Evolutionary conservation across 2,329 filamentous ascomycete genomes (phyloP), one percentile per base, ranked within the genome.

Genomic region (Scedosporium boydii): DNA sequence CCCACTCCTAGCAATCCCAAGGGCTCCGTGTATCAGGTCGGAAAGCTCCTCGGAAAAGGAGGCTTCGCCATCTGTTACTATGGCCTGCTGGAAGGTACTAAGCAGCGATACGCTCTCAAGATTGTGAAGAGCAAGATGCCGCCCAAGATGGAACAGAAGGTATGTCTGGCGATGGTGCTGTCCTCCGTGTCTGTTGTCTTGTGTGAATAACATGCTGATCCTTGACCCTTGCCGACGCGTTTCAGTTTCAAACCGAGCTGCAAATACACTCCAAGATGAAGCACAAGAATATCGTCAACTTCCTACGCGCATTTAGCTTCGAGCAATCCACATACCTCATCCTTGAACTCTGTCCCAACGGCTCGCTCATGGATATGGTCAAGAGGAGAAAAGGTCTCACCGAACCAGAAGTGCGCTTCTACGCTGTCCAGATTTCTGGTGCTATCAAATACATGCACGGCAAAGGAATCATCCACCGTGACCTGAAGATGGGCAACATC

Each of bases 221-320:
- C 34, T 38, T 38, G 34, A 5, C 41, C 18, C 14, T 29, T 5
- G 56, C 66, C 71, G 60, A 73, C 67, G 6, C 7, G 12, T 18
- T 14, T 1, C 51, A 87, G 84, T 87, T 88, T 69, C 85, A 87
- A 85, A 85, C 85, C 23, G 95, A 99, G 75, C 84, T 99, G 6
- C 93, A 98, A 75, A 97, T 99, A 64, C 95, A 99, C 77, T 97
- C 95, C 53, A 99, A 98, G 73, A 93, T 99, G 86, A 87, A 88
- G 63, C 95, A 99, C 71, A 89, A 90, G 61, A 96, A 97, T 73
- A 93, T 99, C 67, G 95, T 99, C 66, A 89, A 93, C 69, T 99
- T 99, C 74, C 86, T 96, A 70, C 87, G 93, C 68, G 95, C 95
- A 41, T 99, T 99, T 72, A 89, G 93, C 12, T 96, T 93, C 74